Base-by-base conservation (phyloP, 345 rosid species). In the Citrus cavaleriei region DNA sequence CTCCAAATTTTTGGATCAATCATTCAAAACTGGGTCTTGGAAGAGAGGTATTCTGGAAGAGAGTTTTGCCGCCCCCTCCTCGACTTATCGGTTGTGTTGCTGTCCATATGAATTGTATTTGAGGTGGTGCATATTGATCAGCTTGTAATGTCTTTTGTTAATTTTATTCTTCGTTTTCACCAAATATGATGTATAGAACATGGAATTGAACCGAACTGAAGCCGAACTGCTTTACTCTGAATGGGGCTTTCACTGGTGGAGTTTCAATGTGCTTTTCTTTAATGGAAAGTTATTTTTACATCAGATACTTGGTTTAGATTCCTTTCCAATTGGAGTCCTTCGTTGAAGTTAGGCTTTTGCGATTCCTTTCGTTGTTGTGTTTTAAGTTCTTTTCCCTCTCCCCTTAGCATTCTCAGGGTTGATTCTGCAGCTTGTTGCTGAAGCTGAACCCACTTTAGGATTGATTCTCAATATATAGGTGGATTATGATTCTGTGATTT, bases 41-140 rank as follows among this genome's bases (percentile, higher is more conserved):
- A 86, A 81, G 92, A 82, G 92, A 87, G 92, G 92, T 79, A 70
- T 57, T 71, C 51, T 76, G 83, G 79, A 84, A 82, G 80, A 81
- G 82, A 74, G 69, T 46, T 66, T 68, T 65, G 70, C 85, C 89
- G 76, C 85, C 89, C 82, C 89, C 89, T 77, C 91, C 91, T 79
- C 68, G 87, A 72, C 86, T 71, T 66, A 2, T 6, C 74, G 10
- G 71, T 59, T 42, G 59, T 61, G 77, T 28, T 62, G 55, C 55
- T 25, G 77, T 42, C 69, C 9, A 2, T 74, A 3, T 8, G 24
- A 22, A 59, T 46, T 46, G 51, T 46, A 46, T 46, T 46, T 46
- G 51, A 46, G 18, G 51, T 13, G 51, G 51, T 46, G 51, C 51
- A 46, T 46, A 46, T 46, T 46, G 12, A 22, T 59, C 27, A 22